phyloP scores from a whole-genome alignment of 352 stramenopile genomes.

The Phytophthora uliginosa region DNA sequence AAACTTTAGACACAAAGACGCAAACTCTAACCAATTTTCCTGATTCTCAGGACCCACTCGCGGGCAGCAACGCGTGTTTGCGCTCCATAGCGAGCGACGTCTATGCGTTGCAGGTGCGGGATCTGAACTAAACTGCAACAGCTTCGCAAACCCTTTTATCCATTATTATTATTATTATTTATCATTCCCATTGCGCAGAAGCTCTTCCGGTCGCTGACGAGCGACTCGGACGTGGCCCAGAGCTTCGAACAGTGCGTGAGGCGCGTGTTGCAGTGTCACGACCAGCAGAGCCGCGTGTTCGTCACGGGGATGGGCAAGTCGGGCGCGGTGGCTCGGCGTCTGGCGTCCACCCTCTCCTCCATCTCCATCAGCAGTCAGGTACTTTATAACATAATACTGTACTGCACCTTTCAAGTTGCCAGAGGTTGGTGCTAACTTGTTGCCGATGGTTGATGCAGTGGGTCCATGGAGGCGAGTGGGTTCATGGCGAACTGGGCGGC shows the following conservation, averaged over 20 bases:
- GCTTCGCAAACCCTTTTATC: no score
- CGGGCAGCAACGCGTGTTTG: constrained; percentile 17
- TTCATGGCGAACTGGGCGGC: constrained; percentile 82
- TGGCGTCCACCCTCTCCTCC: constrained; percentile 79
- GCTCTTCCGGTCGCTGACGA: constrained; percentile 45
- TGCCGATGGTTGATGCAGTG: constrained; percentile 43
- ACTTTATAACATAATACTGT: no score
- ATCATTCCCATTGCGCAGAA: constrained; percentile 29
- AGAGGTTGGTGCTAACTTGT: constrained; percentile 2
- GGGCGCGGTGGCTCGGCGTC: constrained; percentile 71
- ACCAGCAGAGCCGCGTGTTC: constrained; percentile 60
- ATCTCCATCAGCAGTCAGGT: constrained; percentile 80
- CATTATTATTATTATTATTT: neutral
- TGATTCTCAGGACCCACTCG: constrained; percentile 7
- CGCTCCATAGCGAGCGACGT: constrained; percentile 45
- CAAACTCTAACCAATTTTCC: constrained; percentile 1
- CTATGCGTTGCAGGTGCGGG: constrained; percentile 37
- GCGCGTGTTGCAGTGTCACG: constrained; percentile 54
- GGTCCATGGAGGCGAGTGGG: constrained; percentile 84
- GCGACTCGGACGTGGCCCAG: constrained; percentile 30
- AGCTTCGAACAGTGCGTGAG: constrained; percentile 45
- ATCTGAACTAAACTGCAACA: no score
- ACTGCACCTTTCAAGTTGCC: no score
- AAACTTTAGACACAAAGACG: neutral
- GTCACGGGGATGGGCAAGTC: constrained; percentile 88